Percentiles rank a stretch among this genome's conserved stretches.
Evolutionary conservation across 2,329 filamentous ascomycete genomes (phyloP).

Genomic region (Phialophora tarda): DNA sequence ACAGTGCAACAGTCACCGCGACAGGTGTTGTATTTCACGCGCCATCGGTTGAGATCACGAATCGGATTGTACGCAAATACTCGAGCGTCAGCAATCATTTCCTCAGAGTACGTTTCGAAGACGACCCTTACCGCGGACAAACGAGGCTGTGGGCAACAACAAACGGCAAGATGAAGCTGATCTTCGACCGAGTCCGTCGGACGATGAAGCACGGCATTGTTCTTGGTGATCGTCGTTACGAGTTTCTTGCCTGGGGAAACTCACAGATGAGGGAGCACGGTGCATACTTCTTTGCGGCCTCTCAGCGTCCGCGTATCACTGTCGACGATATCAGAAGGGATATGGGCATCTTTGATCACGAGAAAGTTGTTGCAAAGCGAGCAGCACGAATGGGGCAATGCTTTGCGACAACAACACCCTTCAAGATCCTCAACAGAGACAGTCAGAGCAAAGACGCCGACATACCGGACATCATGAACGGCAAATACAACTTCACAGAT

Average conservation of each 20-base stretch:
- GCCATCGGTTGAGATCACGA: slow-evolving; percentile 82
- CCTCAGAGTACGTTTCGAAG: slow-evolving; percentile 84
- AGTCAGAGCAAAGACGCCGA: slow-evolving; percentile 52
- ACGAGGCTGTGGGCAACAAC: slow-evolving; percentile 66
- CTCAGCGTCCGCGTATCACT: slow-evolving; percentile 65
- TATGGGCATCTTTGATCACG: slow-evolving; percentile 86
- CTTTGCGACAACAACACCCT: slow-evolving; percentile 80
- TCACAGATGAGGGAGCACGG: slow-evolving; percentile 92
- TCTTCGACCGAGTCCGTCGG: slow-evolving; percentile 76
- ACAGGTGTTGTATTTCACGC: slow-evolving; percentile 79
- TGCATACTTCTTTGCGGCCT: slow-evolving; percentile 82
- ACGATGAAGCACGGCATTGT: slow-evolving; percentile 77
- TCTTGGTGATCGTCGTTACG: slow-evolving; percentile 80
- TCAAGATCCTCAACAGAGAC: slow-evolving; percentile 42
- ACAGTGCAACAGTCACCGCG: slow-evolving; percentile 81
- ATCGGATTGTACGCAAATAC: slow-evolving; percentile 80
- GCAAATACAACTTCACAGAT: slow-evolving; percentile 80
- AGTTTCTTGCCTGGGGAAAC: slow-evolving; percentile 93
- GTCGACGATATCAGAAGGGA: slow-evolving; percentile 78
- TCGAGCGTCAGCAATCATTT: slow-evolving; percentile 75
- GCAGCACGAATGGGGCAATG: slow-evolving; percentile 90
- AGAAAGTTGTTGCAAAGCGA: slow-evolving; percentile 84
- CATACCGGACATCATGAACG: slow-evolving; percentile 72
- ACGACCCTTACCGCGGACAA: slow-evolving; percentile 66
- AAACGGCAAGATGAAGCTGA: slow-evolving; percentile 65